These are phyloP conservation scores for Peronosclerospora sorghi DNA, from an alignment of 352 stramenopile species.

Conservation along the genomic window DNA sequence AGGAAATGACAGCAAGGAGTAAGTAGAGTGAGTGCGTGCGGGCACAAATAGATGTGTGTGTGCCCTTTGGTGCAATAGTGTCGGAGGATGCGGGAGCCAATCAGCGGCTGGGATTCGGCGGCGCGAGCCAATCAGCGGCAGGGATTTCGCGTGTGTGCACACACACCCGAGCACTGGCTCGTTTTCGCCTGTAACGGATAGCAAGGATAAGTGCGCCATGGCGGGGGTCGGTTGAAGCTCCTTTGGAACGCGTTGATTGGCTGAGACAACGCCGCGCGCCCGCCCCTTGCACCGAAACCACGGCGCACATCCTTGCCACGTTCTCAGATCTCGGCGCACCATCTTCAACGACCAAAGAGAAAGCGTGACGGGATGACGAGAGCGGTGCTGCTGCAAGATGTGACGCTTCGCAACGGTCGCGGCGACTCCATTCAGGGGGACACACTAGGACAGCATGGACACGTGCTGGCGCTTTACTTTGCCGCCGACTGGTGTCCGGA, in stretches of 20 bases:
- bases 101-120: neutral
- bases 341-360: no score
- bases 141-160: neutral
- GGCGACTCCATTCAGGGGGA: slow-evolving; percentile 37
- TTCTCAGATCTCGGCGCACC: neutral
- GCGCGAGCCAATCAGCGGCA: slow-evolving; percentile 5
- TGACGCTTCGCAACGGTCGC: slow-evolving; percentile 45
- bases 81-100: no score
- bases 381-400: slow-evolving; percentile 42
- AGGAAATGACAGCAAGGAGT: no score
- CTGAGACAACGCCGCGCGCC: no score
- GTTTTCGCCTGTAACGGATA: slow-evolving; percentile 19
- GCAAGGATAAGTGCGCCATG: no score
- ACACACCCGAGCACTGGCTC: slow-evolving; percentile 3
- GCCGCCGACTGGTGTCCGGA: slow-evolving; percentile 76
- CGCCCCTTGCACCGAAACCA: no score
- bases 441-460: slow-evolving; percentile 27
- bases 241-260: no score
- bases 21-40: no score
- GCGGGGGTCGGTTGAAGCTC: no score
- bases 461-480: slow-evolving; percentile 70
- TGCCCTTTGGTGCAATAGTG: slow-evolving; percentile 15
- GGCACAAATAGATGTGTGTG: no score
- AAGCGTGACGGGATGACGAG: no score
- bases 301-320: no score